Conservation (phyloP, 805 yeast species). For the Metschnikowia kunwiensis region DNA sequence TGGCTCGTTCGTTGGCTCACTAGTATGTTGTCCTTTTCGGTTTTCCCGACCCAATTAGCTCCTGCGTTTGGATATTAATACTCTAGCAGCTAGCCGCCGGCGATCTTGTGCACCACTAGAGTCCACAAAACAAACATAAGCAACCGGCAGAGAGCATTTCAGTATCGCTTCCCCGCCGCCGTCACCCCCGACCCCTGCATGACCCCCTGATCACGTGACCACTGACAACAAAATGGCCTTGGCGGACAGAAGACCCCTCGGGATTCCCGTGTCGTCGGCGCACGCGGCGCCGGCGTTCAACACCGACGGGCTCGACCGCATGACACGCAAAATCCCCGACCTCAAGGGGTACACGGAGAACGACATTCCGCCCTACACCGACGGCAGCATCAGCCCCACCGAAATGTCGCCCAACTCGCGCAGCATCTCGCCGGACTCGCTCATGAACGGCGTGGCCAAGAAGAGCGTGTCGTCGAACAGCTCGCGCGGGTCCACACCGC, state of each 20-base stretch:
- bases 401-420: slow-evolving; percentile 37
- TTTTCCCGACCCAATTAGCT: too few relatives aligned
- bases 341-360: too few relatives aligned
- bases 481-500: slow-evolving; percentile 35
- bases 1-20: too few relatives aligned
- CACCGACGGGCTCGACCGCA: too few relatives aligned
- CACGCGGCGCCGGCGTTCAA: slow-evolving; percentile 45
- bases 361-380: too few relatives aligned
- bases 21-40: too few relatives aligned
- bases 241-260: slow-evolving; percentile 64
- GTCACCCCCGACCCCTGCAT: neutral
- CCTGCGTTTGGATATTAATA: slow-evolving; percentile 8
- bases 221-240: slow-evolving; percentile 63
- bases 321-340: too few relatives aligned
- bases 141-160: slow-evolving; percentile 18
- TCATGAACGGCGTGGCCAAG: slow-evolving; percentile 27
- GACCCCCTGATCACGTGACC: too few relatives aligned
- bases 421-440: slow-evolving; percentile 43
- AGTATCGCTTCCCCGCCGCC: slow-evolving; percentile 18
- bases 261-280: slow-evolving; percentile 48
- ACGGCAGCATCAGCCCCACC: slow-evolving; percentile 24
- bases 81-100: too few relatives aligned
- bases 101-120: too few relatives aligned
- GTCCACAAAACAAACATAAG: neutral
- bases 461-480: slow-evolving; percentile 23